Conservation (phyloP, 257 asterid species). For the Paraleonurus japonicus region DNA sequence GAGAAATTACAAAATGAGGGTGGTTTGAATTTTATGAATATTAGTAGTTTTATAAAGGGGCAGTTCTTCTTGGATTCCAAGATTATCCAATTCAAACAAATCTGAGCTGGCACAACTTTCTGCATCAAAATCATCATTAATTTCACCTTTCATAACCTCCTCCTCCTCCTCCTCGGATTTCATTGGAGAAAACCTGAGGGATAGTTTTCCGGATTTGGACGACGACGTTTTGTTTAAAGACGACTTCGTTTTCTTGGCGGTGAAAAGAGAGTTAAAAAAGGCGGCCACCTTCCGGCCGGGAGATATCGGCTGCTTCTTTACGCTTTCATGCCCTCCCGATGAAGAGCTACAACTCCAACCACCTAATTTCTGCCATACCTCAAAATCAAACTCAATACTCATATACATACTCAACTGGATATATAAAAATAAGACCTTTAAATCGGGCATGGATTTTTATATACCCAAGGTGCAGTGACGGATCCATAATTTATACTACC, state of each 20-base stretch:
- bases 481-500: too few relatives aligned
- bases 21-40: conserved; percentile 47
- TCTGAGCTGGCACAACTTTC: conserved; percentile 70
- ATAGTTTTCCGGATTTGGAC: conserved; percentile 45
- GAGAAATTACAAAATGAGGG: conserved; percentile 41
- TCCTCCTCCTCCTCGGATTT: too few relatives aligned
- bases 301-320: conserved; percentile 78
- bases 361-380: too few relatives aligned
- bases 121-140: conserved; percentile 45
- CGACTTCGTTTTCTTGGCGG: conserved; percentile 58
- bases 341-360: too few relatives aligned
- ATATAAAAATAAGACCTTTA: too few relatives aligned
- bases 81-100: conserved; percentile 71
- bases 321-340: too few relatives aligned
- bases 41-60: conserved; percentile 75
- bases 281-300: conserved; percentile 71
- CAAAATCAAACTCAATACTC: too few relatives aligned
- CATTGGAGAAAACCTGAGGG: conserved; percentile 63
- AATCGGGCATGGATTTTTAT: too few relatives aligned
- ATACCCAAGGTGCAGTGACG: too few relatives aligned
- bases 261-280: conserved; percentile 63
- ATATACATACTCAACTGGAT: too few relatives aligned
- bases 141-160: too few relatives aligned
- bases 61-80: conserved; percentile 60
- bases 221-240: conserved; percentile 63